Percentiles rank a stretch among this genome's conserved stretches.
phyloP scores from a whole-genome alignment of 768 basidiomycete genomes.

The Hortiboletus flavorubellus region DNA sequence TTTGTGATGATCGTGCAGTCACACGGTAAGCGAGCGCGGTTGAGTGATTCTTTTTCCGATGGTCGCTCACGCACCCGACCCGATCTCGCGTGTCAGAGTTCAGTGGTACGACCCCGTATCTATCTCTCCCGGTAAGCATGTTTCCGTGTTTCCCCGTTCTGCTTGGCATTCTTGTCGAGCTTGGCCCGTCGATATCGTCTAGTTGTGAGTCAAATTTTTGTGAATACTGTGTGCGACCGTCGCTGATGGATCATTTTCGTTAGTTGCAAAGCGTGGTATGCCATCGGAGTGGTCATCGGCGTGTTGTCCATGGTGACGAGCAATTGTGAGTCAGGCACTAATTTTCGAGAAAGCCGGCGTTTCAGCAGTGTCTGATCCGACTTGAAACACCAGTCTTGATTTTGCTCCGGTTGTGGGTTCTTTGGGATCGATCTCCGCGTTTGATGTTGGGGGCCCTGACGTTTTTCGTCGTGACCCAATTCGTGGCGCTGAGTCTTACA shows the following conservation, averaged over 20 bases:
- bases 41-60: neutral
- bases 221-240: neutral
- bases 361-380: slow-evolving; percentile 4
- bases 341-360: neutral
- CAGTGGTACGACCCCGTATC: slow-evolving; percentile 13
- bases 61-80: neutral
- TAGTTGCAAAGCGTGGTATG: slow-evolving; percentile 28
- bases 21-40: slow-evolving; percentile 24
- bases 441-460: slow-evolving; percentile 30
- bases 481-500: slow-evolving; percentile 18
- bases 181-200: neutral
- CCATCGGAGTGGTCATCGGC: slow-evolving; percentile 27
- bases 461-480: slow-evolving; percentile 32
- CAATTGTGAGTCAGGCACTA: slow-evolving; percentile 30
- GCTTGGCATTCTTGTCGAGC: neutral
- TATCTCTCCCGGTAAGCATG: slow-evolving; percentile 17
- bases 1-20: slow-evolving; percentile 28
- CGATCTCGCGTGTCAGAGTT: slow-evolving; percentile 14
- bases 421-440: slow-evolving; percentile 30
- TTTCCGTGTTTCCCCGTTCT: neutral
- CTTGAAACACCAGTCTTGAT: slow-evolving; percentile 31
- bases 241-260: neutral
- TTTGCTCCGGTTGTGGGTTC: slow-evolving; percentile 38
- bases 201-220: slow-evolving; percentile 18
- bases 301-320: slow-evolving; percentile 34